Conservation (phyloP, 768 basidiomycete species). For the Mycena rebaudengoi region DNA sequence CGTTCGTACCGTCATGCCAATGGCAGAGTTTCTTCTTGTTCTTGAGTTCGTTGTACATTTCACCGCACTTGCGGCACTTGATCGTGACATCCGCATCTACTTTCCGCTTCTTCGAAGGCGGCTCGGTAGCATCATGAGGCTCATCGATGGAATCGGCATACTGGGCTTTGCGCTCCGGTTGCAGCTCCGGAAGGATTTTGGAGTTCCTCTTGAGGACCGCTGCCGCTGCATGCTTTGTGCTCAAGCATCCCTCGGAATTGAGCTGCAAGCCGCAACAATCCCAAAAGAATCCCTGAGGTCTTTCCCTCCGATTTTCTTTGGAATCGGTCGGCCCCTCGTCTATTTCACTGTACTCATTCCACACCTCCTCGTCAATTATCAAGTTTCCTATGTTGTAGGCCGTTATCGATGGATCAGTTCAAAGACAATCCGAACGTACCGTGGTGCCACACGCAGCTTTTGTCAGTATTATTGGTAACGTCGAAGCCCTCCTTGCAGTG, state of each 20-base stretch:
- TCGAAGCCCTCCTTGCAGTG: conserved; percentile 3
- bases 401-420: not conserved
- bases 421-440: not conserved
- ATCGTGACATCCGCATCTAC: not conserved
- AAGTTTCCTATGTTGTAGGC: not conserved
- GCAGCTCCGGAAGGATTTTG: not conserved
- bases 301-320: conserved; percentile 2
- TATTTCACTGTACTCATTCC: not conserved
- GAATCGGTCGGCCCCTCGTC: not conserved
- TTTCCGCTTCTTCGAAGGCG: conserved; percentile 13
- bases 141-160: not conserved
- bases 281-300: conserved; percentile 8
- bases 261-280: conserved; percentile 11
- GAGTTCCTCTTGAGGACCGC: not conserved
- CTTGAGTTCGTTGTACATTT: not conserved
- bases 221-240: not conserved
- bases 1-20: conserved; percentile 12
- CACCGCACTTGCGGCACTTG: not conserved
- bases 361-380: not conserved
- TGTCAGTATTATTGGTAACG: not conserved
- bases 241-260: not conserved
- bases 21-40: not conserved
- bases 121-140: not conserved
- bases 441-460: conserved; percentile 9
- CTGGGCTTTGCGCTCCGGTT: not conserved